Conservation (phyloP, 2,329 filamentous ascomycete genomes). For the Aspergillus alliaceus region DNA sequence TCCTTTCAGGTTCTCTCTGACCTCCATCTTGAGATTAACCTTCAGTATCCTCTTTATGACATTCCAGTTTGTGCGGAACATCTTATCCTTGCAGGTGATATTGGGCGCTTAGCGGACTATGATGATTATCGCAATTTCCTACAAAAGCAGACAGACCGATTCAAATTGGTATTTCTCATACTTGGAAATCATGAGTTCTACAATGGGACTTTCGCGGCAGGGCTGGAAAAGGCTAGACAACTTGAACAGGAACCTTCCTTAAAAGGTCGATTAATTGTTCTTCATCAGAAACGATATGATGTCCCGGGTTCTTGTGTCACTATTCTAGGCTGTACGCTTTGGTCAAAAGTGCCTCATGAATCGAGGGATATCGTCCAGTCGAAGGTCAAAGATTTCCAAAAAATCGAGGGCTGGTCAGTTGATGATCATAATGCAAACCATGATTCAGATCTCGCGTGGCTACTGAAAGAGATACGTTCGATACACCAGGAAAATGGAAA, state of each 20-base stretch:
- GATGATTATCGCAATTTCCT: conserved; percentile 25
- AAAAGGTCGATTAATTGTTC: conserved; percentile 26
- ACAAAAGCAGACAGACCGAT: conserved; percentile 19
- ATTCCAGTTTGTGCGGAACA: conserved; percentile 21
- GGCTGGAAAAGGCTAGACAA: conserved; percentile 22
- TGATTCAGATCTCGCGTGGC: conserved; percentile 52
- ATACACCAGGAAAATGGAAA: conserved; percentile 15
- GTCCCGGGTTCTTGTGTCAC: conserved; percentile 40
- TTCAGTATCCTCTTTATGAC: conserved; percentile 25
- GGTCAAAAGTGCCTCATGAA: conserved; percentile 51
- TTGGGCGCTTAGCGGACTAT: conserved; percentile 26
- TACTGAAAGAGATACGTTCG: conserved; percentile 40
- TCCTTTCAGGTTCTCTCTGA: conserved; percentile 31
- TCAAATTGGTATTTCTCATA: conserved; percentile 22
- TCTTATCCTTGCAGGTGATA: conserved; percentile 26
- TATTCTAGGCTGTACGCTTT: conserved; percentile 59
- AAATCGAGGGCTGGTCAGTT: conserved; percentile 54
- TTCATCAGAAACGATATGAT: conserved; percentile 27
- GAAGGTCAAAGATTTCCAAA: conserved; percentile 55
- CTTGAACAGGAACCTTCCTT: conserved; percentile 29
- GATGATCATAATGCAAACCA: conserved; percentile 52
- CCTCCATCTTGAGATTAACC: conserved; percentile 30
- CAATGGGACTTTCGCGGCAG: conserved; percentile 17
- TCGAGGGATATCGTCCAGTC: conserved; percentile 41
- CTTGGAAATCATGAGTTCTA: conserved; percentile 34